These are phyloP conservation scores for Suhomyces wounanorum DNA, from an alignment of 1,139 yeast genomes.

Conservation along the genomic window DNA sequence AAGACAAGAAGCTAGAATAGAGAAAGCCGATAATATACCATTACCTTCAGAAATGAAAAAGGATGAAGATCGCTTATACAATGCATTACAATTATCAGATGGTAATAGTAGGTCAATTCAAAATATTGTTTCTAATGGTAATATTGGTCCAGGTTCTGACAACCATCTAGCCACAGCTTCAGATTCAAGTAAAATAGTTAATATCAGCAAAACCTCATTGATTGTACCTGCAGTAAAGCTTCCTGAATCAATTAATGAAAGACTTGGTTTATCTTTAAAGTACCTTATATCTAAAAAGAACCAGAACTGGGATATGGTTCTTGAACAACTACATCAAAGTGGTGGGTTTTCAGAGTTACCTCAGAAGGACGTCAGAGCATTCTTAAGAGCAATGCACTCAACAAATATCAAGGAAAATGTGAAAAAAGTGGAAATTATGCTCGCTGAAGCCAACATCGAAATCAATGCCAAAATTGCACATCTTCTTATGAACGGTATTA, in stretches of 20 bases:
- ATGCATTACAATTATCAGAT: slow-evolving; percentile 13
- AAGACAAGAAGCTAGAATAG: slow-evolving; percentile 15
- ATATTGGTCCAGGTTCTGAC: not conserved
- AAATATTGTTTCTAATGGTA: not conserved
- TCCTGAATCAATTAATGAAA: slow-evolving; percentile 45
- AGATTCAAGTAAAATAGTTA: not conserved
- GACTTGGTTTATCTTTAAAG: slow-evolving; percentile 51
- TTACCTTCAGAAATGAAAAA: slow-evolving; percentile 24
- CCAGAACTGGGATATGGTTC: slow-evolving; percentile 59
- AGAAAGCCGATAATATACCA: slow-evolving; percentile 21
- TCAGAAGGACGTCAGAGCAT: slow-evolving; percentile 36
- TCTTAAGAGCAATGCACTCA: slow-evolving; percentile 50
- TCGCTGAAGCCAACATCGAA: slow-evolving; percentile 37
- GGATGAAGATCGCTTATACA: slow-evolving; percentile 21
- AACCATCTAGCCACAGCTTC: not conserved
- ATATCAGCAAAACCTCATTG: slow-evolving; percentile 14
- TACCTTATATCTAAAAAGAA: slow-evolving; percentile 45
- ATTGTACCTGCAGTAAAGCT: slow-evolving; percentile 26
- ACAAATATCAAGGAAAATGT: slow-evolving; percentile 37
- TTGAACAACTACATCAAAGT: slow-evolving; percentile 42
- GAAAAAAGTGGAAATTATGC: slow-evolving; percentile 31
- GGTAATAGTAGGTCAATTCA: not conserved
- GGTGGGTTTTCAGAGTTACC: slow-evolving; percentile 46
- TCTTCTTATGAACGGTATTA: slow-evolving; percentile 46
- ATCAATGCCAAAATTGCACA: slow-evolving; percentile 42